phyloP scores from a whole-genome alignment of 805 yeast species.

The Maudiozyma barnettii region DNA sequence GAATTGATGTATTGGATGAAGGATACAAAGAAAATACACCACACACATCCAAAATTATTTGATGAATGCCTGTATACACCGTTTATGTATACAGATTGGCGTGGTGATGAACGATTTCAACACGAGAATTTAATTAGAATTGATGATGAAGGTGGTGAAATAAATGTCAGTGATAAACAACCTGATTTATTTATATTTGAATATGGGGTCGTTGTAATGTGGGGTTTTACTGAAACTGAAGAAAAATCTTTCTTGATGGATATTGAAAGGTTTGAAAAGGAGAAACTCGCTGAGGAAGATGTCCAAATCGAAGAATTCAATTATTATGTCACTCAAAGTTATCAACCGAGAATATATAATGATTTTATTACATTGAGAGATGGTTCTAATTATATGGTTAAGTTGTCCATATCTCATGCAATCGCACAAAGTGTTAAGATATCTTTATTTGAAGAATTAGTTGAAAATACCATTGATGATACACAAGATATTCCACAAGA shows the following conservation, averaged over 20 bases:
- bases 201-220: slow-evolving; percentile 92
- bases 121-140: slow-evolving; percentile 49
- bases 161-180: slow-evolving; percentile 67
- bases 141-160: slow-evolving; percentile 93
- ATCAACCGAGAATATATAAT: slow-evolving; percentile 91
- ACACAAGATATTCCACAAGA: slow-evolving; percentile 96
- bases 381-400: slow-evolving; percentile 81
- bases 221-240: slow-evolving; percentile 88
- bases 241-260: slow-evolving; percentile 75
- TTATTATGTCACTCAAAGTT: slow-evolving; percentile 85
- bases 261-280: slow-evolving; percentile 83
- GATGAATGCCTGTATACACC: slow-evolving; percentile 95
- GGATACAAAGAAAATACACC: slow-evolving; percentile 62
- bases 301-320: slow-evolving; percentile 92
- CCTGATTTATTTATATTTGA: slow-evolving; percentile 85
- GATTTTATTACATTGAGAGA: slow-evolving; percentile 91
- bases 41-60: slow-evolving; percentile 76
- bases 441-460: slow-evolving; percentile 89
- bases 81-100: slow-evolving; percentile 71
- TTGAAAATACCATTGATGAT: slow-evolving; percentile 93
- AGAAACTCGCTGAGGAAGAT: slow-evolving; percentile 74
- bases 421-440: slow-evolving; percentile 93
- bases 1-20: slow-evolving; percentile 79
- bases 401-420: slow-evolving; percentile 89
- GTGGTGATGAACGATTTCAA: slow-evolving; percentile 40